Evolutionary conservation across 75 land plant species (phyloP).

Genomic region (Larix kaempferi): DNA sequence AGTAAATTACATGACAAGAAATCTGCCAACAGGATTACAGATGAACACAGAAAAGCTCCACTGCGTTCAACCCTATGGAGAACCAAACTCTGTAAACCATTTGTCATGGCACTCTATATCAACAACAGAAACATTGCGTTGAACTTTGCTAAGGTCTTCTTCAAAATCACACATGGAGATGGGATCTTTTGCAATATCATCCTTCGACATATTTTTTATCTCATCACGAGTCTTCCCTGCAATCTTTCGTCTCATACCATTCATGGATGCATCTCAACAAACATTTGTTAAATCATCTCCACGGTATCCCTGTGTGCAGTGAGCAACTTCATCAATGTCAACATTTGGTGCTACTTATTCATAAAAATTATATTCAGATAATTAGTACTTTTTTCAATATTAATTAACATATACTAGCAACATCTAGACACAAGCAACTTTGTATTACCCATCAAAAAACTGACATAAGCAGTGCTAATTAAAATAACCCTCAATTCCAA

Average conservation of each 20-base stretch:
- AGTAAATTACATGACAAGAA: too few relatives aligned
- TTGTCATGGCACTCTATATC: conserved; percentile 96
- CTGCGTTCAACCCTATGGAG: conserved; percentile 39
- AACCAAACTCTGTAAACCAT: conserved; percentile 94
- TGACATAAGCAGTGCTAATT: too few relatives aligned
- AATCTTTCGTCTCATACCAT: conserved; percentile 96
- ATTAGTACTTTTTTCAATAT: too few relatives aligned
- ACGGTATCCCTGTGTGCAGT: conserved; percentile 94
- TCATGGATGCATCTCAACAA: conserved; percentile 94
- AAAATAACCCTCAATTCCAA: too few relatives aligned
- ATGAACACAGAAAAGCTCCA: neutral
- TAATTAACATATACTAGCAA: too few relatives aligned
- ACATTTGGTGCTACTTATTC: conserved; percentile 92
- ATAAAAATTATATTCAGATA: too few relatives aligned
- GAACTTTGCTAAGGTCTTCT: conserved; percentile 84
- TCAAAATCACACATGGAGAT: conserved; percentile 96
- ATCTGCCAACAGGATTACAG: neutral
- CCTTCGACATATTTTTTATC: conserved; percentile 95
- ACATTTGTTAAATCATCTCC: conserved; percentile 98
- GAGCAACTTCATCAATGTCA: conserved; percentile 82
- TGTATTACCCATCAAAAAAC: too few relatives aligned
- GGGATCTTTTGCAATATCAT: conserved; percentile 88
- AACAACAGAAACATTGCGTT: conserved; percentile 71
- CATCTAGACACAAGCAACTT: too few relatives aligned
- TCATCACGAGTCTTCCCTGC: conserved; percentile 98